Evolutionary conservation across 1,284 basidiomycete species (phyloP), one percentile per base, ranked within the genome.

Genomic region (Chalciporus sp.): DNA sequence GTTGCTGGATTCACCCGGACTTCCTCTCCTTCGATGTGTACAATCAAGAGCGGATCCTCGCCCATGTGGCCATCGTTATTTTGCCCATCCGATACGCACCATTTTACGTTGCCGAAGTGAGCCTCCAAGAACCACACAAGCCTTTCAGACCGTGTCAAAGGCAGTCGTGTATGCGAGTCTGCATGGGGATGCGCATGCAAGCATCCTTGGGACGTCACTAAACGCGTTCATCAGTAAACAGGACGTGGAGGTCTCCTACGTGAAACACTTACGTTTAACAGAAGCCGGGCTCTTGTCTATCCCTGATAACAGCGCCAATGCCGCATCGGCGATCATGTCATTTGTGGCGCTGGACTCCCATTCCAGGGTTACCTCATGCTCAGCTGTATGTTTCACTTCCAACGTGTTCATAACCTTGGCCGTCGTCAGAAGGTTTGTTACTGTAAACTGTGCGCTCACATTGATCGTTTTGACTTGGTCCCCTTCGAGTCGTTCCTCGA

Each of bases 281-380:
- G 95, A 96, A 1, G 95, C 95, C 1, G 93, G 95, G 65, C 94
- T 96, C 57, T 85, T 87, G 71, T 98, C 96, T 55, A 99, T 94
- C 7, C 95, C 93, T 1, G 94, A 85, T 41, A 98, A 85, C 29
- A 99, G 78, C 0, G 95, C 94, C 19, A 98, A 73, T 2, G 93
- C 92, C 7, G 95, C 94, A 72, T 99, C 96, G 7, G 96, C 96
- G 45, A 99, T 94, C 95, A 99, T 99, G 72, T 99, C 96, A 67
- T 95, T 98, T 66, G 92, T 93, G 14, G 93, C 89, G 61, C 90
- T 94, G 17, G 94, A 94, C 52, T 92, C 88, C 96, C 96, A 99
- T 71, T 98, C 94, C 29, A 99, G 76, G 27, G 85, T 88, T 35
- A 96, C 72, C 68, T 96, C 92, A 55, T 90, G 87, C 61, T 90